Base-by-base conservation (phyloP, 768 basidiomycete genomes). In the Infundibulicybe gibba region DNA sequence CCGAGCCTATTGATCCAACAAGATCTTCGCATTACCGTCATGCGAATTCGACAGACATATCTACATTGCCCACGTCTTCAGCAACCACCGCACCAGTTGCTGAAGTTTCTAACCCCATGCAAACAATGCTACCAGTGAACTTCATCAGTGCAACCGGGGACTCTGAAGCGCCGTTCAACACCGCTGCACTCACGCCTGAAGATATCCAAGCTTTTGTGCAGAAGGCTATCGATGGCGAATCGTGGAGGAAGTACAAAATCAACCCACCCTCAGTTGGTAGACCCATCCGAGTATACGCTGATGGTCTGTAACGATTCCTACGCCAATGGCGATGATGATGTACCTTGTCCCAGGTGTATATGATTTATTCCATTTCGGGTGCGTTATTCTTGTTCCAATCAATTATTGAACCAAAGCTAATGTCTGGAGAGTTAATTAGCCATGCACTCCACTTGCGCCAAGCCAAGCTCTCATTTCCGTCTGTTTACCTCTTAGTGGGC, bases 341-440 rank as follows among this genome's bases (percentile, higher is more conserved):
- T 67, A 63, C 63, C 54, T 56, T 37, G 47, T 45, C 47, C 50
- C 21, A 90, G 89, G 88, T 12, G 95, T 97, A 10, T 99, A 97
- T 60, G 97, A 99, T 67, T 77, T 99, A 44, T 95, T 98, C 68
- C 95, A 97, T 65, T 97, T 92, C 64, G 90, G 90, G 90, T 92
- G 64, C 53, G 79, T 63, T 25, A 5, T 38, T 47, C 32, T 25
- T 37, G 43, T 53, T 34, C 10, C 25, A 20, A 30, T 14, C 16
- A 42, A 33, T 19, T 13, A 11, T 42, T 35, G 15, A 42, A 19
- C 40, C 42, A 49, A 40, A 38, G 33, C 35, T 30, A 45, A 40
- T 34, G 30, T 44, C 33, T 10, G 33, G 47, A 41, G n/a, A 38
- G 97, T n/a, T n/a, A n/a, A n/a, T n/a, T n/a, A n/a, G n/a, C n/a